Conservation (phyloP, 306 rosid species). For the Pterocarpus santalinus region DNA sequence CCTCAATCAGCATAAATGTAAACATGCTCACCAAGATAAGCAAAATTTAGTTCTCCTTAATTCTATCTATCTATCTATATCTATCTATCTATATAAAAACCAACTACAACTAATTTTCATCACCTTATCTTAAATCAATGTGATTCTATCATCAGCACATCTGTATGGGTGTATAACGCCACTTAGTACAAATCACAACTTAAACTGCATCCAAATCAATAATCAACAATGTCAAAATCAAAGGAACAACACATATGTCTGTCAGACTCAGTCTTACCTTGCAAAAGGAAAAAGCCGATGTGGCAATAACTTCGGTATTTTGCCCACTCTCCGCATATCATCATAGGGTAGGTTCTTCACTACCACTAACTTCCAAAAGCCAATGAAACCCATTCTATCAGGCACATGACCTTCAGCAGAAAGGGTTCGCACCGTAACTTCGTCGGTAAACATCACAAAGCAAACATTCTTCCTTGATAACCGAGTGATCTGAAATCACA, state of each 20-base stretch:
- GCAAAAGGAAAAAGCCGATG: conserved; percentile 97
- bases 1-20: too few species aligned
- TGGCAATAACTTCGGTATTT: conserved; percentile 93
- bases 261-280: conserved; percentile 66
- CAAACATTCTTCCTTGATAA: conserved; percentile 91
- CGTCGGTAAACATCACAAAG: conserved; percentile 92
- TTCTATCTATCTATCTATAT: too few species aligned
- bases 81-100: neutral
- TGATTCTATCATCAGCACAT: conserved; percentile 5
- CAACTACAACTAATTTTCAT: neutral
- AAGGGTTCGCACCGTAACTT: conserved; percentile 72
- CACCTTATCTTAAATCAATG: neutral
- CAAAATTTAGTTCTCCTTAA: too few species aligned
- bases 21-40: too few species aligned
- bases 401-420: conserved; percentile 81
- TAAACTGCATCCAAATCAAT: conserved; percentile 39
- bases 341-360: conserved; percentile 84
- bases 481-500: conserved; percentile 82
- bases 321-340: conserved; percentile 96
- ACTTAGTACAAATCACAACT: conserved; percentile 6
- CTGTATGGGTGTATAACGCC: conserved; percentile 14
- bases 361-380: conserved; percentile 91
- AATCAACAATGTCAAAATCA: conserved; percentile 33
- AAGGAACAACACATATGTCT: neutral
- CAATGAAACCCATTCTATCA: conserved; percentile 90